These are phyloP conservation scores for Pyrrhoderma noxium DNA, from an alignment of 1,284 basidiomycete species.

Conservation along the genomic window DNA sequence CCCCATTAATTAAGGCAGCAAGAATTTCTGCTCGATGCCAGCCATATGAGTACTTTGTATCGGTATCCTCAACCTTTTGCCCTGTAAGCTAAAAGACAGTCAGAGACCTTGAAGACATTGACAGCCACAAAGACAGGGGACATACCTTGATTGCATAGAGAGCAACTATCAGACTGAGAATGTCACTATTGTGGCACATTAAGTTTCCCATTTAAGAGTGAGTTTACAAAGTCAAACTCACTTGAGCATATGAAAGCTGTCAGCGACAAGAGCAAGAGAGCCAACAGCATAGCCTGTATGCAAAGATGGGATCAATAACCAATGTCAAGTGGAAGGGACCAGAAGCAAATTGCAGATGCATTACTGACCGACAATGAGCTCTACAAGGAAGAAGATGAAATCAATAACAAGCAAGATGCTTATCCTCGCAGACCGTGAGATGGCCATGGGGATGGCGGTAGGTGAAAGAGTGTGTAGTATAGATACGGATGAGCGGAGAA, in stretches of 20 bases:
- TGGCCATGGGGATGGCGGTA: conserved; percentile 34
- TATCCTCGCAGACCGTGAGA: conserved; percentile 74
- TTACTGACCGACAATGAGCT: conserved; percentile 71
- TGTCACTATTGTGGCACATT: conserved; percentile 55
- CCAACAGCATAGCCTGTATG: conserved; percentile 83
- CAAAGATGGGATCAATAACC: conserved; percentile 11
- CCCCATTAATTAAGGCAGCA: conserved; percentile 91
- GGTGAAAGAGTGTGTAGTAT: conserved; percentile 1
- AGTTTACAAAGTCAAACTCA: conserved; percentile 31
- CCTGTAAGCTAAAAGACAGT: conserved; percentile 43
- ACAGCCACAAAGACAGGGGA: background rate
- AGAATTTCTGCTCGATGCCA: conserved; percentile 99
- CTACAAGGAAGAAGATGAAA: conserved; percentile 86
- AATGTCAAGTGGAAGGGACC: background rate
- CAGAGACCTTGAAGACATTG: conserved; percentile 11
- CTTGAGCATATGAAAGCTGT: conserved; percentile 99
- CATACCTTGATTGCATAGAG: conserved; percentile 92
- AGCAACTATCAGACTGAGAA: conserved; percentile 91
- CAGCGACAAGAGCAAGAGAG: conserved; percentile 91
- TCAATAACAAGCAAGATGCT: conserved; percentile 81
- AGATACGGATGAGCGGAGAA: background rate
- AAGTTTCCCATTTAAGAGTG: conserved; percentile 7
- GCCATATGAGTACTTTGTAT: conserved; percentile 78
- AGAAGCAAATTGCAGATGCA: background rate
- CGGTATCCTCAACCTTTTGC: conserved; percentile 22